phyloP scores from a whole-genome alignment of 2,329 filamentous ascomycete genomes.

The Juglanconis juglandina region DNA sequence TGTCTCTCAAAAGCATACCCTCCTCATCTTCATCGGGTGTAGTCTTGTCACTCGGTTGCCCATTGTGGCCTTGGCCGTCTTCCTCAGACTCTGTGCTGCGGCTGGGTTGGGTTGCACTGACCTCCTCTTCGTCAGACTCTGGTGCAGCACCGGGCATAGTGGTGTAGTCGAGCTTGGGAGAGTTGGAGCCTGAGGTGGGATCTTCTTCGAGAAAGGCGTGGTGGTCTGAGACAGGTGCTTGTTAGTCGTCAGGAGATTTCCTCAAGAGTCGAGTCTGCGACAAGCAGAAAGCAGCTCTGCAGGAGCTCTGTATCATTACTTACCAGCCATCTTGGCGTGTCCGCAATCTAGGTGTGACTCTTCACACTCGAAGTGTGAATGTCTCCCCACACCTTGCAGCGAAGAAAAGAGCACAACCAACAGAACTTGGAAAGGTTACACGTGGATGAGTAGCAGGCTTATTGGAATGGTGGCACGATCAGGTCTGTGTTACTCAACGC shows the following conservation, averaged over 20 bases:
- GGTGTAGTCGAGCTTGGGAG: constrained; percentile 30
- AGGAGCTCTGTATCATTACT: constrained; percentile 4
- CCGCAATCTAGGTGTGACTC: neutral
- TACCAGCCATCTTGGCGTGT: constrained; percentile 20
- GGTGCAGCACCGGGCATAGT: constrained; percentile 29
- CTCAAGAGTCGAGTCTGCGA: neutral
- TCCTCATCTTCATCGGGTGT: constrained; percentile 36
- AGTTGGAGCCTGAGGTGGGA: constrained; percentile 32
- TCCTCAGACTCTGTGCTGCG: constrained; percentile 31
- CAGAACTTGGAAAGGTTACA: neutral
- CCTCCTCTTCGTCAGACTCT: constrained; percentile 37
- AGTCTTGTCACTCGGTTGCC: constrained; percentile 11
- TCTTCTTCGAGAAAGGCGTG: constrained; percentile 26
- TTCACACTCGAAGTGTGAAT: neutral
- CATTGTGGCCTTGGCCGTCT: constrained; percentile 12
- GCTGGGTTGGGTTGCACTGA: constrained; percentile 27
- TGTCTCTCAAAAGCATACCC: constrained; percentile 59
- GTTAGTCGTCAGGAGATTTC: neutral
- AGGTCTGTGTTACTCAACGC: neutral
- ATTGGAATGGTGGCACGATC: neutral
- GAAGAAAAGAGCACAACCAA: neutral
- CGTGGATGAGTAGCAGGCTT: neutral
- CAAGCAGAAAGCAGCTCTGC: neutral
- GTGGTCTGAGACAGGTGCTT: constrained; percentile 21
- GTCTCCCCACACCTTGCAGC: neutral